Percentiles rank a stretch among this genome's conserved stretches.
These are phyloP conservation scores for Bruguiera hainesii DNA, from an alignment of 441 rosid genomes.

Conservation along the genomic window DNA sequence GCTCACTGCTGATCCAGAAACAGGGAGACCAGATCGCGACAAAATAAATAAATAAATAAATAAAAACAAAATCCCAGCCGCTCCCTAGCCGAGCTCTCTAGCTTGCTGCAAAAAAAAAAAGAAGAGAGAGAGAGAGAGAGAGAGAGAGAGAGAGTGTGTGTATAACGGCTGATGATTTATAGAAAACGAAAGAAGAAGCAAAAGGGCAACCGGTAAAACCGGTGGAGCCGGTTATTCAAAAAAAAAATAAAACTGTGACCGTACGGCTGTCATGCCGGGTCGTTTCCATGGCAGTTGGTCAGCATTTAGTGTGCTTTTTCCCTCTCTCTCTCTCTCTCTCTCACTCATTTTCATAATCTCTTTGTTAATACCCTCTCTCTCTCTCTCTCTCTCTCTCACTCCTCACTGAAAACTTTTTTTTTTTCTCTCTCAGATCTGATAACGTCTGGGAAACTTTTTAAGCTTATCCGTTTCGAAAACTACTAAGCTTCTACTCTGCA, in stretches of 20 bases:
- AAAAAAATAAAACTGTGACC: constrained; percentile 21
- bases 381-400: not conserved
- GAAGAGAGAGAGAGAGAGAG: no score
- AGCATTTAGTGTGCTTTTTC: constrained; percentile 47
- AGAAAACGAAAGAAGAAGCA: not conserved
- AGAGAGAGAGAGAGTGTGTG: not conserved
- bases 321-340: constrained; percentile 12
- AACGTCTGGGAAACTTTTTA: no score
- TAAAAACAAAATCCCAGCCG: no score
- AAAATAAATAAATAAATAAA: no score
- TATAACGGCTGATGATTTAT: not conserved
- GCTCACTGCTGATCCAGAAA: no score
- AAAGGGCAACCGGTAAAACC: constrained; percentile 18
- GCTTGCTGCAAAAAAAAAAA: not conserved
- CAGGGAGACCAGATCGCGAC: no score
- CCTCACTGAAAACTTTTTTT: not conserved
- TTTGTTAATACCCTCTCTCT: not conserved
- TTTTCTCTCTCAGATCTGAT: not conserved
- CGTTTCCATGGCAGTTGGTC: constrained; percentile 64
- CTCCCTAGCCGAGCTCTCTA: not conserved
- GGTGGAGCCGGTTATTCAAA: constrained; percentile 24
- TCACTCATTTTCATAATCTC: not conserved
- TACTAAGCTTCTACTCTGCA: no score
- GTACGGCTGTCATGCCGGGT: constrained; percentile 45
- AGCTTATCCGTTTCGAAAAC: no score